phyloP scores from a whole-genome alignment of 2,329 filamentous ascomycete genomes.

The Pseudonectria foliicola region DNA sequence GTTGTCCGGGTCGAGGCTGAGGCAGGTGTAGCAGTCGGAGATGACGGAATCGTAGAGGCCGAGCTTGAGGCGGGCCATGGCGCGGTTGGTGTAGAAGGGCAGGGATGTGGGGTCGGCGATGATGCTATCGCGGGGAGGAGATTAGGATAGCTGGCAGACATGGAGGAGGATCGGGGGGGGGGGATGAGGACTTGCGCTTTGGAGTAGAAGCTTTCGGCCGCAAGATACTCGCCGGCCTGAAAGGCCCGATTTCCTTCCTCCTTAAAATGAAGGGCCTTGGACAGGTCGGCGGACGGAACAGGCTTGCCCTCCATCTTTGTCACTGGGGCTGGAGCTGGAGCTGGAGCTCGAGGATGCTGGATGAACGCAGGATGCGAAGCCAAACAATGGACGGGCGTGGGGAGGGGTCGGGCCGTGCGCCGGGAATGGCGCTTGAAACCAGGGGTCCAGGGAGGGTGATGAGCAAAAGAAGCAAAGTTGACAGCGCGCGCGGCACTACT shows the following conservation, averaged over 20 bases:
- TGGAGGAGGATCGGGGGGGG: neutral
- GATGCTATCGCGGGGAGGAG: conserved; percentile 44
- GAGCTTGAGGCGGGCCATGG: conserved; percentile 73
- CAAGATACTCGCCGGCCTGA: conserved; percentile 54
- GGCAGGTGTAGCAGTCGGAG: conserved; percentile 67
- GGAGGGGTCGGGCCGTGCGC: no score
- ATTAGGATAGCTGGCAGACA: conserved; percentile 5
- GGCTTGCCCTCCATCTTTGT: no score
- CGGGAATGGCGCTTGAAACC: no score
- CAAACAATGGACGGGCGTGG: no score
- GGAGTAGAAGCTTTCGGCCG: conserved; percentile 64
- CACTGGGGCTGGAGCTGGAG: neutral
- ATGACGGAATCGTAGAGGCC: conserved; percentile 67
- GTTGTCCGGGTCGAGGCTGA: conserved; percentile 55
- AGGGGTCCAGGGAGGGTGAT: no score
- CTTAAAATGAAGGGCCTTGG: conserved; percentile 38
- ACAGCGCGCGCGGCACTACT: no score
- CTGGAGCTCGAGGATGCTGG: neutral
- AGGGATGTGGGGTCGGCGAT: conserved; percentile 71
- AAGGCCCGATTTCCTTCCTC: conserved; percentile 60
- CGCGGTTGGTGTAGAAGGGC: conserved; percentile 81
- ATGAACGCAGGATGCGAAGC: no score
- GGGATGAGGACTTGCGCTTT: conserved; percentile 49
- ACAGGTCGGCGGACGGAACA: conserved; percentile 21
- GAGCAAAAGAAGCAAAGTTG: no score